Conservation (phyloP, 495 filamentous ascomycete genomes). For the Articulospora tetracladia region DNA sequence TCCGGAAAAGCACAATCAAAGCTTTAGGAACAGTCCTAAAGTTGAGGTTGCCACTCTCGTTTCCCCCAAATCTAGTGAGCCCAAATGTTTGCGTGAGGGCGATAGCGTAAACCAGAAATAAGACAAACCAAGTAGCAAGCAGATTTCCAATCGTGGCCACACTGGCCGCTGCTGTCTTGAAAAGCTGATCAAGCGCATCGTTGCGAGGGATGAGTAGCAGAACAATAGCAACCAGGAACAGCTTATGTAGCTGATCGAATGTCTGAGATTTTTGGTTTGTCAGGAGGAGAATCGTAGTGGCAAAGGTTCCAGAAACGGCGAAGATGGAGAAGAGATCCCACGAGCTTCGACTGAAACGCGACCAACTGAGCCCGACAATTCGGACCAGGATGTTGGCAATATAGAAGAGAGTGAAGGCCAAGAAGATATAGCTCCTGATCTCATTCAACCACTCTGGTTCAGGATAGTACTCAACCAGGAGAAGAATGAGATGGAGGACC, state of each 20-base stretch:
- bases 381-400: conserved; percentile 81
- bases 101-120: conserved; percentile 95
- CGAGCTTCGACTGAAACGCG: conserved; percentile 84
- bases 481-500: conserved; percentile 74
- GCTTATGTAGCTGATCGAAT: conserved; percentile 80
- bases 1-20: conserved; percentile 88
- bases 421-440: conserved; percentile 72
- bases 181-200: conserved; percentile 96
- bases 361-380: conserved; percentile 87
- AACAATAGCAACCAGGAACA: conserved; percentile 87
- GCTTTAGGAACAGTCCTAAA: conserved; percentile 91
- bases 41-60: conserved; percentile 80
- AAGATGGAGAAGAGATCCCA: conserved; percentile 93
- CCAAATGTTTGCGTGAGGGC: conserved; percentile 96
- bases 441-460: conserved; percentile 62
- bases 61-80: conserved; percentile 76
- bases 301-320: conserved; percentile 77
- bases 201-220: conserved; percentile 93
- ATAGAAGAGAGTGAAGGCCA: conserved; percentile 82
- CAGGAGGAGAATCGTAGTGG: conserved; percentile 68
- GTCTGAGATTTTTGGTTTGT: conserved; percentile 49
- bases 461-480: conserved; percentile 82
- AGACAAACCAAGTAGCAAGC: conserved; percentile 92
- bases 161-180: conserved; percentile 98
- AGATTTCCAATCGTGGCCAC: conserved; percentile 87